Base-by-base conservation (phyloP, 345 rosid species). In the Dipteronia sinensis region DNA sequence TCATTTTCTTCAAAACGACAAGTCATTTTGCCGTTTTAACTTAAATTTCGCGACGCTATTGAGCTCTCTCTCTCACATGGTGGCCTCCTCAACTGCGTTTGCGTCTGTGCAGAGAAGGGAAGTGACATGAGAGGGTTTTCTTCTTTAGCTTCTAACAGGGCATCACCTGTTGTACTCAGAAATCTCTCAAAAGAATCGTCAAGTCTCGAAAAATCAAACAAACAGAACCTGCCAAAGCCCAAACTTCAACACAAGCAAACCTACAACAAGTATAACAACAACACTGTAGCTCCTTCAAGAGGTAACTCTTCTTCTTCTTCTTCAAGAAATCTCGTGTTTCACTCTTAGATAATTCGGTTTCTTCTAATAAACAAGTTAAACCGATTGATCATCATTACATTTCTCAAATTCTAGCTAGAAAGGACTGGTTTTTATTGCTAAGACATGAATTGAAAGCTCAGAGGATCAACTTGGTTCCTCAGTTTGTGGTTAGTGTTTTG, bases 381-480 rank as follows among this genome's bases (percentile, higher is more conserved):
- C 81, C 74, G 4, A 19, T 85, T 46, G 88, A 90, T 83, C 94
- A 81, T 76, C 71, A 13, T 65, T 85, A 89, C 82, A 79, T 92
- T 74, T 87, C 94, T 42, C 89, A 79, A 80, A 76, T 89, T 85
- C 89, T 93, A 1, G 82, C 82, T 17, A 87, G 91, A 65, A 85
- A 87, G 76, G 98, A 91, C 75, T 95, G 95, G 95, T 89, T 82
- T 87, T 82, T 88, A 66, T 65, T 93, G 67, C 86, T 93, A 8
- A 88, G 80, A 81, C 95, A 87, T 27, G 97, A 93, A 82, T 69
- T 86, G 3, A 84, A 75, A 67, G 84, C 92, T n/a, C 82, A 73
- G 76, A 86, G 94, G 78, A 81, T 91, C 10, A 72, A 64, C 56
- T 81, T 95, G 47, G 82, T 81, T 56, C 67, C 94, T 80, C 91